phyloP scores from a whole-genome alignment of 169 alveolate species.

The Fabrea salina region DNA sequence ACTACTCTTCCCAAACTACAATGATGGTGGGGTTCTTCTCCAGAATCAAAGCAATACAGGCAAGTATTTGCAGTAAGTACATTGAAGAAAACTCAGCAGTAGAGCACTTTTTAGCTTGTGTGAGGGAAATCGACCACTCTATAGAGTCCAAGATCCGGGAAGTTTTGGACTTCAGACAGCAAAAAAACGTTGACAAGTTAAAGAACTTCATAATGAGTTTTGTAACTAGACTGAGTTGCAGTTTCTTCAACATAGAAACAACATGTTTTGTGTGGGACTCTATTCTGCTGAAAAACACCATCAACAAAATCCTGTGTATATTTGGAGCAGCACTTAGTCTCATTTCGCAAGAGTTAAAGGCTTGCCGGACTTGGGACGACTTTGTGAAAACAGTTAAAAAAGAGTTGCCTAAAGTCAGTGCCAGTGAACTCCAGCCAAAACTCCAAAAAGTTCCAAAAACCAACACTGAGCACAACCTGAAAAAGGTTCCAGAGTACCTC shows the following conservation, averaged over 20 bases:
- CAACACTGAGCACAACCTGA: too few relatives aligned
- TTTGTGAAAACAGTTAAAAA: neutral
- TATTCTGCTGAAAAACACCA: constrained; percentile 15
- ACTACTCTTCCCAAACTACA: neutral
- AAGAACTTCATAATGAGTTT: constrained; percentile 10
- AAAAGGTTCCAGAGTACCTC: too few relatives aligned
- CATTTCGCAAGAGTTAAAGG: neutral
- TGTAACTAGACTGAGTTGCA: neutral
- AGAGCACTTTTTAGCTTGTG: neutral
- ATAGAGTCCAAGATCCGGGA: neutral
- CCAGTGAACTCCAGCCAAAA: too few relatives aligned
- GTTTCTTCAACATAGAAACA: constrained; percentile 18
- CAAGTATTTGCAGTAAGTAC: neutral
- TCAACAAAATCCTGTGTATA: neutral
- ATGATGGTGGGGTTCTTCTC: neutral
- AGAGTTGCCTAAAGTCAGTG: neutral
- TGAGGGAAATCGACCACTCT: neutral
- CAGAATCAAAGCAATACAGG: constrained; percentile 2
- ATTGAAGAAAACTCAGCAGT: neutral
- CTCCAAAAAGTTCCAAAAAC: too few relatives aligned
- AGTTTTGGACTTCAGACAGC: neutral
- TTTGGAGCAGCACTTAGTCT: neutral
- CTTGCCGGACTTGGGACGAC: constrained; percentile 9
- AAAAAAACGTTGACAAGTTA: neutral
- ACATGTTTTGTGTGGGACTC: constrained; percentile 16